Base-by-base conservation (phyloP, 1,139 yeast species). In the Pichia sp. region DNA sequence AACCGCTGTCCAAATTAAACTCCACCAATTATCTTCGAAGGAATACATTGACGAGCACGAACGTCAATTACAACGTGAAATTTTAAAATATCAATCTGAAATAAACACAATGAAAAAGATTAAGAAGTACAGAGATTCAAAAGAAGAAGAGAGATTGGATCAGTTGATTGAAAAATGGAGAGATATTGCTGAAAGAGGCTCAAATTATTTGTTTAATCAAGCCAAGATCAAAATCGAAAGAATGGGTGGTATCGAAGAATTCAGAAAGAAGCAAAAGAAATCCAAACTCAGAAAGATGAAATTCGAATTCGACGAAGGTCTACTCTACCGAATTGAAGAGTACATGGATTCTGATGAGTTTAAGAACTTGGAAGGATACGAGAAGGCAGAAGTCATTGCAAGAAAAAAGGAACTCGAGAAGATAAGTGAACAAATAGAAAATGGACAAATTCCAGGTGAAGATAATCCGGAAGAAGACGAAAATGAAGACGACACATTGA, bases 231-330 rank as follows among this genome's bases (percentile, higher is more conserved):
- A 73, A 47, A 67, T 75, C 4, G 63, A 64, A 27, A 66, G 60
- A 46, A 61, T 69, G 62, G 80, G 80, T 15, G 81, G 81, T 0
- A 69, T 73, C 48, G 66, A 63, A 38, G 75, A 71, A 45, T 68
- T 69, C 42, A 58, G 66, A 28, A 61, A 62, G 46, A 65, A 62
- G 33, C 57, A 57, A 40, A 72, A 69, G 49, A 56, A 65, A 15
- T 68, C 71, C 28, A 64, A 60, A 18, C 54, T 65, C 38, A 65
- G 65, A 38, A 61, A 63, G 33, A 54, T 60, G 40, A 48, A 68
- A 12, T 72, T 57, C 47, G 65, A 68, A 12, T 59, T 67, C 40
- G 69, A 72, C 48, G 69, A 67, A 18, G 61, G 65, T 30, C 52
- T 68, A 40, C 47, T 60, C 10, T 47, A 49, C 40, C 45, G 51